Evolutionary conservation across 2,329 filamentous ascomycete species (phyloP).

Genomic region (Neophaeococcomyces mojaviensis): DNA sequence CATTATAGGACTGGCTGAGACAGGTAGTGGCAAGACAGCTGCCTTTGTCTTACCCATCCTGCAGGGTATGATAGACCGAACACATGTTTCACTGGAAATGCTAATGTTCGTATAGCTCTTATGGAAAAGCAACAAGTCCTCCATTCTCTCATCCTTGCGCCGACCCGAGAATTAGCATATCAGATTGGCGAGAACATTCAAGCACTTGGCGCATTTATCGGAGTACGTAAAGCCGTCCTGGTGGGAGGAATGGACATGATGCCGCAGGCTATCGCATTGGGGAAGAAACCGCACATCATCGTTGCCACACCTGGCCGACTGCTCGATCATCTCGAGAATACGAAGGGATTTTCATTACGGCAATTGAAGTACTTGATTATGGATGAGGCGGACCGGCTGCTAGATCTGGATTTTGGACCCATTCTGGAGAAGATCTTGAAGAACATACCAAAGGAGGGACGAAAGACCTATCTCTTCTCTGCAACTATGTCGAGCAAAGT

Average conservation of each 20-base stretch:
- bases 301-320: conserved; percentile 87
- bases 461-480: conserved; percentile 79
- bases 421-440: conserved; percentile 90
- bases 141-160: conserved; percentile 84
- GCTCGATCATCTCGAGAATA: conserved; percentile 90
- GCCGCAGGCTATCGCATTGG: conserved; percentile 77
- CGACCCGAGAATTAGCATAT: conserved; percentile 84
- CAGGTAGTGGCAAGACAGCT: conserved; percentile 90
- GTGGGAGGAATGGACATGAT: conserved; percentile 97
- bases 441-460: conserved; percentile 67
- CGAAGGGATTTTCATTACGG: conserved; percentile 84
- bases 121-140: conserved; percentile 80
- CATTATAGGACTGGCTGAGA: conserved; percentile 89
- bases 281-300: conserved; percentile 91
- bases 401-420: conserved; percentile 91
- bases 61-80: conserved; percentile 42
- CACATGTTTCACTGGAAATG: neutral
- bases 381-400: conserved; percentile 85
- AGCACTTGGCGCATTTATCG: conserved; percentile 76
- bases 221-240: conserved; percentile 76
- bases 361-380: conserved; percentile 82
- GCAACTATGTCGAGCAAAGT: conserved; percentile 93
- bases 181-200: conserved; percentile 88
- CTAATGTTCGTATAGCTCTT: conserved; percentile 46
- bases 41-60: conserved; percentile 91